Evolutionary conservation across 2,329 filamentous ascomycete genomes (phyloP), one percentile per base, ranked within the genome.

Genomic region (Amylocarpus encephaloides): DNA sequence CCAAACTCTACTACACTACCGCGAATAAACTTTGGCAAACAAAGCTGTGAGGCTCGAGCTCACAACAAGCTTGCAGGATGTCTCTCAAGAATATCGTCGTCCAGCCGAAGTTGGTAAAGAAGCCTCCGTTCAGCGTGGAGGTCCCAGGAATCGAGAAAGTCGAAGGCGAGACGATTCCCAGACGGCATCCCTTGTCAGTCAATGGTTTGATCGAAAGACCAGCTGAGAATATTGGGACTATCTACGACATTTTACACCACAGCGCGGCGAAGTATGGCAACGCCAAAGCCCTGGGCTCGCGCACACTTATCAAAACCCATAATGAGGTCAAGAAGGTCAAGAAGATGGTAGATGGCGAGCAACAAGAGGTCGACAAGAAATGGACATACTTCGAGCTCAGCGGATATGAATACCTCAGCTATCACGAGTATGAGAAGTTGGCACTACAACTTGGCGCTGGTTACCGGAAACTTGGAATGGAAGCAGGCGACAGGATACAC

Each of bases 331-430:
- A 92, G 76, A 92, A 89, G 76, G 73, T 94, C 67, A 93, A 92
- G 79, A 93, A 91, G 77, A 77, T 90, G 51, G 73, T 94, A 40
- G 86, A 93, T 66, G 88, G 88, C 57, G 78, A 84, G 63, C 85
- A 92, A 74, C 73, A 79, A 63, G 80, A 90, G 69, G 79, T 91
- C 26, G 86, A 92, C 67, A 94, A 94, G 80, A 78, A 88, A 64
- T 94, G 88, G 88, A 85, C 83, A 50, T 94, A 86, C 70, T 93
- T 88, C 66, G 88, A 94, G 73, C 80, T 92, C 62, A 85, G 85
- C 66, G 75, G 74, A 46, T 94, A 92, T 73, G 78, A 82, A 54
- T 94, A 86, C 73, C 75, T 85, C 65, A 85, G 77, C 64, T 94
- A 87, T 70, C 76, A 79, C 61, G 85, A 93, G 68, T 93, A 90